These are phyloP conservation scores for Fraxinus nigra DNA, from an alignment of 305 asterid species.

Conservation along the genomic window DNA sequence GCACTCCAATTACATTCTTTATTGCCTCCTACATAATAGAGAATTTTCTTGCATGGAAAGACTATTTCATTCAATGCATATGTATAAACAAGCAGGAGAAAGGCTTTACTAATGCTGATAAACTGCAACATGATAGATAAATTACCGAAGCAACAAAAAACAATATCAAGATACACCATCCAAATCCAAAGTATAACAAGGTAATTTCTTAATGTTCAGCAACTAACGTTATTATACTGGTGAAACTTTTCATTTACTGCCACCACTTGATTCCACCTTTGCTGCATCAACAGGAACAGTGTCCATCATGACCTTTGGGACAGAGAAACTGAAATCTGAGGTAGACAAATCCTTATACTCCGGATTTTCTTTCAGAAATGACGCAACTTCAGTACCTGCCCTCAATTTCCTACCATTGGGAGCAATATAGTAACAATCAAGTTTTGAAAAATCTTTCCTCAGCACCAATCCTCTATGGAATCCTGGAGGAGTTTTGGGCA, in stretches of 20 bases:
- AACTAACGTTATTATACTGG: not conserved
- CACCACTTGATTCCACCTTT: constrained; percentile 13
- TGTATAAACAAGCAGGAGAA: not conserved
- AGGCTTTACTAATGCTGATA: not conserved
- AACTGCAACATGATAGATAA: not conserved
- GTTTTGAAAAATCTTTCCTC: constrained; percentile 38
- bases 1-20: not conserved
- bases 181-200: not conserved
- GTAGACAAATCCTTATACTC: constrained; percentile 27
- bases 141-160: not conserved
- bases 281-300: constrained; percentile 24
- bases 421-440: constrained; percentile 48
- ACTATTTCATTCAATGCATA: not conserved
- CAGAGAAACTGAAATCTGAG: constrained; percentile 45
- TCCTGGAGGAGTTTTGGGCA: constrained; percentile 54
- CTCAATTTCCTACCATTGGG: constrained; percentile 49
- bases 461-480: constrained; percentile 42
- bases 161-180: not conserved
- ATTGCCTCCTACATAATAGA: not conserved
- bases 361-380: constrained; percentile 41
- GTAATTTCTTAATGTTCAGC: not conserved
- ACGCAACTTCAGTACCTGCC: constrained; percentile 33
- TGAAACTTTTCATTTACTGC: not conserved
- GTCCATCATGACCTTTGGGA: constrained; percentile 48
- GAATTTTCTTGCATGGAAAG: not conserved